These are phyloP conservation scores for Dichotomopilus funicola DNA, from an alignment of 2,329 filamentous ascomycete genomes.

Conservation along the genomic window DNA sequence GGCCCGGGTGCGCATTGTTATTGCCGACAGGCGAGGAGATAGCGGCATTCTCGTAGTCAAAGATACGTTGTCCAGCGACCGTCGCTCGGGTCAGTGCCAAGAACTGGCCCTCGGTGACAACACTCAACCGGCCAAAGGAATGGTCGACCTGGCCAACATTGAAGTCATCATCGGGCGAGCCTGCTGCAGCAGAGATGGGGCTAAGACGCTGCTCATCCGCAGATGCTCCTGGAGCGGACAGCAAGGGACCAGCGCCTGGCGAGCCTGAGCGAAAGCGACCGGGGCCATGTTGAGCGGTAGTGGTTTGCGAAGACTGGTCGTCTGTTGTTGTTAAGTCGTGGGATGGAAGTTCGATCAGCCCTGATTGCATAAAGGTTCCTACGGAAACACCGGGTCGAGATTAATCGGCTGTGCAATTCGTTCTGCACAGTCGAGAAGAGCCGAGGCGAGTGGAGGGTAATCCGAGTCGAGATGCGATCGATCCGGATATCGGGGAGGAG, in stretches of 20 bases:
- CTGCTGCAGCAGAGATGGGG: slow-evolving; percentile 13
- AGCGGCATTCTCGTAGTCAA: slow-evolving; percentile 56
- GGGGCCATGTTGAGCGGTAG: slow-evolving; percentile 52
- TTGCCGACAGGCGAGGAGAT: slow-evolving; percentile 38
- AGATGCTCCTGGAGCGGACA: slow-evolving; percentile 32
- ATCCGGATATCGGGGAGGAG: background rate
- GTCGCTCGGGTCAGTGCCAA: slow-evolving; percentile 26
- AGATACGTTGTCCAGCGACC: slow-evolving; percentile 47
- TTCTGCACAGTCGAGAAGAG: slow-evolving; percentile 43
- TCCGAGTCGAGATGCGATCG: too few species aligned
- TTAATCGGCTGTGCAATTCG: slow-evolving; percentile 44
- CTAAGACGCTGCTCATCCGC: slow-evolving; percentile 30
- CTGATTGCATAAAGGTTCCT: slow-evolving; percentile 60
- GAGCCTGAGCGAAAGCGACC: slow-evolving; percentile 36
- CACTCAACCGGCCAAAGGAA: slow-evolving; percentile 47
- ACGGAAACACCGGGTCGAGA: slow-evolving; percentile 29
- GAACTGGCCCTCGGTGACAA: slow-evolving; percentile 27
- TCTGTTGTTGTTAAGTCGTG: slow-evolving; percentile 34
- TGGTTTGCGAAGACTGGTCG: slow-evolving; percentile 27
- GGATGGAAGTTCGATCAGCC: slow-evolving; percentile 43
- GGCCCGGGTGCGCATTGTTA: slow-evolving; percentile 41
- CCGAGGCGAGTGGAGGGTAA: background rate
- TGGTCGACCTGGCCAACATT: slow-evolving; percentile 42
- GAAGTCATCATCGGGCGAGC: slow-evolving; percentile 26
- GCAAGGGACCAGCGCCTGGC: slow-evolving; percentile 31